A percentile compares a stretch with the other conserved stretches of the same genome.
Conservation (phyloP, 306 rosid species). For the Lathyrus sativus region DNA sequence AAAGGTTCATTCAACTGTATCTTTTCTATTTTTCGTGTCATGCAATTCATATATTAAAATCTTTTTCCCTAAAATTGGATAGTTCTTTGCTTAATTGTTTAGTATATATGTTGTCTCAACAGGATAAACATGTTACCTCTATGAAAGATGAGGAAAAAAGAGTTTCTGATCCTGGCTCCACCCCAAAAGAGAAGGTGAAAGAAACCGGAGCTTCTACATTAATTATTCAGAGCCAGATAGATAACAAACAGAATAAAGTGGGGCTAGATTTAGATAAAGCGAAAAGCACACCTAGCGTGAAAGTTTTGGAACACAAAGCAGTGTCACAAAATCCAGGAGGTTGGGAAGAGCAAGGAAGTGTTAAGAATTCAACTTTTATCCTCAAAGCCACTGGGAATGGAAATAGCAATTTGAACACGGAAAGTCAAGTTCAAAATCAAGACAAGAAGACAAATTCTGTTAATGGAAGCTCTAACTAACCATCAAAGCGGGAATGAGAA, state of each 20-base stretch:
- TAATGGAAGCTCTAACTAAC: conserved; percentile 35
- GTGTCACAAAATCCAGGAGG: conserved; percentile 25
- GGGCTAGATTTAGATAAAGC: conserved; percentile 20
- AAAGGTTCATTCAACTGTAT: conserved; percentile 50
- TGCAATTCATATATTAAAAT: conserved; percentile 28
- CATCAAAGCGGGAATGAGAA: conserved; percentile 43
- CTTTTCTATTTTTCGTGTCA: conserved; percentile 20
- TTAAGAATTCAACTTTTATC: conserved; percentile 32
- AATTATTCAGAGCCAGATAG: conserved; percentile 3
- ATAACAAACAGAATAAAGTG: conserved; percentile 24
- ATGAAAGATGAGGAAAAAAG: conserved; percentile 2
- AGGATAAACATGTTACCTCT: conserved; percentile 39
- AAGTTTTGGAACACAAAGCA: conserved; percentile 38
- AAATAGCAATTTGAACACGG: conserved; percentile 37
- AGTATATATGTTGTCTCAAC: conserved; percentile 35
- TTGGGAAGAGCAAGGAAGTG: conserved; percentile 28
- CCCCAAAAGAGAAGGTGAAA: conserved; percentile 37
- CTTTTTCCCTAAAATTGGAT: conserved; percentile 18
- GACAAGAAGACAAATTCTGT: conserved; percentile 25
- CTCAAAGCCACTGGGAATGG: conserved; percentile 30
- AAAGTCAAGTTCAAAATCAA: conserved; percentile 23
- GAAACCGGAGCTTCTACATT: conserved; percentile 23
- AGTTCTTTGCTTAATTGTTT: conserved; percentile 31
- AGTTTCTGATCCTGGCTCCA: conserved; percentile 28
- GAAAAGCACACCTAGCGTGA: conserved; percentile 14